Base-by-base conservation (phyloP, 345 rosid species). In the Eucalyptus melliodora region DNA sequence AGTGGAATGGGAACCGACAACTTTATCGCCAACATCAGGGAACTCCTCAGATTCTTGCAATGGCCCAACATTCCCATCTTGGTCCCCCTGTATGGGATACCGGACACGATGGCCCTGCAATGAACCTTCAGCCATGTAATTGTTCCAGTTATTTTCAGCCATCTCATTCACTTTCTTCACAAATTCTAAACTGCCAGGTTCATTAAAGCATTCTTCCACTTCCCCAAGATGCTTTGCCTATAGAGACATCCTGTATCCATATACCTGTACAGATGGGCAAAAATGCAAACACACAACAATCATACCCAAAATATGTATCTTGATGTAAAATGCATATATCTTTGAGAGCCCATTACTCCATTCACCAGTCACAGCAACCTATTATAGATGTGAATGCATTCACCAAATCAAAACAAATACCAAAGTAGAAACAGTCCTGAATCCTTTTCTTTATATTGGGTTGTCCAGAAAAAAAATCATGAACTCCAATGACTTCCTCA, bases 171-270 rank as follows among this genome's bases (percentile, higher is more conserved):
- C 97, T 42, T 55, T 89, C 91, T 86, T 93, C 83, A 98, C 95
- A 31, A 97, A 98, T 82, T 90, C 95, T 89, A 94, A 89, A 91
- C 91, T 94, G 89, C 91, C 93, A 14, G 98, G 94, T 77, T 95
- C 94, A 90, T 80, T 10, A 69, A 93, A 96, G 50, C 89, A 81
- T 30, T 85, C 91, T n/a, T 92, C 92, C 24, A 92, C 77, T 89
- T 56, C 59, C 77, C 97, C 98, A 56, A 98, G 94, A 92, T 97
- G 99, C 94, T 98, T 99, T 23, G 94, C 94, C 99, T 99, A 98
- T 45, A 98, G 92, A 6, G 99, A 96, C 98, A 93, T 96, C 93
- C 99, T 95, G 92, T 95, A 96, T 65, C 99, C 99, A 81, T 95
- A 95, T 24, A 97, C 91, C 99, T 98, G 94, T 45, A 55, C n/a